A percentile compares a stretch with the other conserved stretches of the same genome.
phyloP scores from a whole-genome alignment of 768 basidiomycete genomes.

The Rubroboletus pulcherrimus region DNA sequence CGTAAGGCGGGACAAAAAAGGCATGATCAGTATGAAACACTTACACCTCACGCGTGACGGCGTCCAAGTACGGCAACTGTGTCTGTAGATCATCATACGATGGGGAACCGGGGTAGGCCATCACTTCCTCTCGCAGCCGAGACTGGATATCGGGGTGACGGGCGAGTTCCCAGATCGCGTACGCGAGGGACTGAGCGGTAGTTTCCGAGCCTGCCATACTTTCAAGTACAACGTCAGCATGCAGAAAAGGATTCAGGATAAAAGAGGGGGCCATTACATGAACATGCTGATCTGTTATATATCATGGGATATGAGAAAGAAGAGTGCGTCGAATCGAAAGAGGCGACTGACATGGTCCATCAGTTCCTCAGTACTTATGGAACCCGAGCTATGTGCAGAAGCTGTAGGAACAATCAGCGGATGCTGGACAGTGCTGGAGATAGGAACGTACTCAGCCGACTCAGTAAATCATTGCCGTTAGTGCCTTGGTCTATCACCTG shows the following conservation, averaged over 20 bases:
- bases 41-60: constrained; percentile 4
- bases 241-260: not conserved
- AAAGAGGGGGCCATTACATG: not conserved
- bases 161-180: constrained; percentile 7
- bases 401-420: not conserved
- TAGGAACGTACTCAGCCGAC: not conserved
- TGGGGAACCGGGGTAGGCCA: not conserved
- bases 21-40: not conserved
- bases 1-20: not conserved
- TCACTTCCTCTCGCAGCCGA: not conserved
- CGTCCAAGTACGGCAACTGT: constrained; percentile 5
- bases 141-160: constrained; percentile 1
- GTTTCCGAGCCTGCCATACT: constrained; percentile 7
- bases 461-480: constrained; percentile 3
- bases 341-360: constrained; percentile 4
- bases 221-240: not conserved
- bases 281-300: constrained; percentile 10
- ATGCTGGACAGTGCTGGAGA: not conserved
- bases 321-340: too few relatives aligned
- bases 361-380: not conserved
- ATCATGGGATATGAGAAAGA: not conserved
- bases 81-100: constrained; percentile 7
- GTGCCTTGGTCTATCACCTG: not conserved
- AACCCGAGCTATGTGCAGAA: constrained; percentile 2
- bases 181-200: constrained; percentile 3